phyloP scores from a whole-genome alignment of 2,329 filamentous ascomycete species.

The Monilinia fructigena region DNA sequence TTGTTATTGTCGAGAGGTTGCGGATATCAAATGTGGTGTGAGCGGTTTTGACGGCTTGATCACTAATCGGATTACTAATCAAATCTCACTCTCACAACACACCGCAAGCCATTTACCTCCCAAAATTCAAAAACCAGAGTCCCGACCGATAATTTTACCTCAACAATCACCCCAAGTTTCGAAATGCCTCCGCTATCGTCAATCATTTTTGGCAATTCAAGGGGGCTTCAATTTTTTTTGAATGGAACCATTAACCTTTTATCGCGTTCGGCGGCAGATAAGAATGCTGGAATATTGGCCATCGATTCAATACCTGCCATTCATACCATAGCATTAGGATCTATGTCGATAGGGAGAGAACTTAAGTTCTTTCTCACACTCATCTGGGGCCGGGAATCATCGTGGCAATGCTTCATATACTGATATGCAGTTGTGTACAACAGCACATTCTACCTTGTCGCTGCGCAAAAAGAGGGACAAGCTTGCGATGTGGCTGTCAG shows the following conservation, averaged over 20 bases:
- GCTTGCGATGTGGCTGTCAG: constrained; percentile 15
- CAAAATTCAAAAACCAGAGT: background rate
- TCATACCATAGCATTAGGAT: constrained; percentile 15
- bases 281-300: constrained; percentile 12
- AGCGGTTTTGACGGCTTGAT: background rate
- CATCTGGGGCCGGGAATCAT: background rate
- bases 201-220: background rate
- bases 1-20: background rate
- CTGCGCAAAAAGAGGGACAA: constrained; percentile 4
- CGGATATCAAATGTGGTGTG: background rate
- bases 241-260: constrained; percentile 13
- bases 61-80: constrained; percentile 1
- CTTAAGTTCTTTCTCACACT: background rate
- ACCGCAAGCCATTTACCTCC: background rate
- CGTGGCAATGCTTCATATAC: background rate
- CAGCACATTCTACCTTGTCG: constrained; percentile 16
- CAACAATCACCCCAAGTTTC: background rate
- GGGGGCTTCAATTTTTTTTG: constrained; percentile 9
- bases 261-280: background rate
- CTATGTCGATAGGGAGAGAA: constrained; percentile 14
- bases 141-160: background rate
- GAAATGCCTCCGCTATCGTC: constrained; percentile 15
- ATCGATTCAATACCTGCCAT: constrained; percentile 14
- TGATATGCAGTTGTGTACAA: background rate
- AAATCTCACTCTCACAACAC: too few relatives aligned